Conservation (phyloP, 441 rosid genomes). For the Syzygium malaccense region DNA sequence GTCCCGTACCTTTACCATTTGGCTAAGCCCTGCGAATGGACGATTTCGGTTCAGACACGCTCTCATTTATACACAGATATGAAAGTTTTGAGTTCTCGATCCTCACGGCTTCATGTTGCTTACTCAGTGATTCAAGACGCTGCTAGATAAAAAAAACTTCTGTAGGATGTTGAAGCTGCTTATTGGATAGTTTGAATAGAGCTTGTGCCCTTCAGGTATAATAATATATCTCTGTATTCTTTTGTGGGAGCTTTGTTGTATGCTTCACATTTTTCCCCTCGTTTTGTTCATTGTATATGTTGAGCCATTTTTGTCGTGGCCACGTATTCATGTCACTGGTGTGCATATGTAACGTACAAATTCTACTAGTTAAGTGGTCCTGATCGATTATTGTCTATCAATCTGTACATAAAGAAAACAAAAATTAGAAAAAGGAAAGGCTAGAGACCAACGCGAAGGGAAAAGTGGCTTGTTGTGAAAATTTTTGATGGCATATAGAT, state of each 20-base stretch:
- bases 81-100: background rate
- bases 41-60: background rate
- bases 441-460: background rate
- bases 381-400: background rate
- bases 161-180: background rate
- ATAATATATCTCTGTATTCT: background rate
- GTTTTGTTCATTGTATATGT: background rate
- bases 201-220: background rate
- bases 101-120: background rate
- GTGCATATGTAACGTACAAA: background rate
- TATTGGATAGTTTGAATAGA: background rate
- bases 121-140: background rate
- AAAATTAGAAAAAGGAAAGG: background rate
- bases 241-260: background rate
- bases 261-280: background rate
- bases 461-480: background rate
- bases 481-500: background rate
- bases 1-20: constrained; percentile 60
- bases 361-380: background rate
- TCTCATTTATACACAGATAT: background rate
- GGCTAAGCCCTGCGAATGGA: constrained; percentile 29
- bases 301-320: background rate
- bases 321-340: background rate
- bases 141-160: background rate
- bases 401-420: background rate